Percentiles rank a stretch among this genome's conserved stretches.
phyloP scores from a whole-genome alignment of 768 basidiomycete species.

The Neoboletus subvelutipes region DNA sequence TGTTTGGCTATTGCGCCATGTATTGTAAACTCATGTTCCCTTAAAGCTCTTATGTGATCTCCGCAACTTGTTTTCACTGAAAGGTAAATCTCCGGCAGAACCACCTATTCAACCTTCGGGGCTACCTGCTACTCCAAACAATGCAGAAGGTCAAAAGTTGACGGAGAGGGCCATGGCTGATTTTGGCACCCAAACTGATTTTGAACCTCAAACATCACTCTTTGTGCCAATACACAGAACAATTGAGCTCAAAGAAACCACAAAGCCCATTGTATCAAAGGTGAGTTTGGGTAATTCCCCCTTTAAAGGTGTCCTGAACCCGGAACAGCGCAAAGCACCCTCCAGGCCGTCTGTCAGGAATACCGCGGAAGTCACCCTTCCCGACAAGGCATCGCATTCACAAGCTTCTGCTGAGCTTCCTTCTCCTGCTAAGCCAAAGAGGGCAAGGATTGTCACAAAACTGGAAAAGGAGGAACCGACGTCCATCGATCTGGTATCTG shows the following conservation, averaged over 20 bases:
- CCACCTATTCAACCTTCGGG: background rate
- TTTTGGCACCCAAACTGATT: conserved; percentile 30
- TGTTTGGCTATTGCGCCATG: conserved; percentile 2
- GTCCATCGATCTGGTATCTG: conserved; percentile 5
- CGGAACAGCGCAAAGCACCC: conserved; percentile 31
- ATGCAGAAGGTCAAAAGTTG: background rate
- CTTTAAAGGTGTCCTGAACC: conserved; percentile 4
- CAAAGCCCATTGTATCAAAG: conserved; percentile 23
- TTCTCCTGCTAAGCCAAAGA: conserved; percentile 31
- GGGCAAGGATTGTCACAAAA: conserved; percentile 29
- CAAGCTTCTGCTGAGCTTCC: conserved; percentile 19
- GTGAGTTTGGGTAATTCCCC: background rate
- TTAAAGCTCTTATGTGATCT: conserved; percentile 43
- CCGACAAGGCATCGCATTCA: conserved; percentile 11
- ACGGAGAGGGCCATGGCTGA: conserved; percentile 22
- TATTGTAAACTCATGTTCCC: conserved; percentile 9
- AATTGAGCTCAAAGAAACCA: conserved; percentile 22
- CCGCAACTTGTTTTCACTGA: conserved; percentile 22
- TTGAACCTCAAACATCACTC: conserved; percentile 12
- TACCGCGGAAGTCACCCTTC: conserved; percentile 13
- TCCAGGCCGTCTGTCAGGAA: conserved; percentile 19
- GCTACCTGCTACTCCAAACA: background rate
- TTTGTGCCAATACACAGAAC: conserved; percentile 11
- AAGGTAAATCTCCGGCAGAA: conserved; percentile 5
- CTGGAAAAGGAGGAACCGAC: conserved; percentile 25